Percentiles rank a stretch among this genome's conserved stretches.
phyloP scores from a whole-genome alignment of 2,329 filamentous ascomycete genomes.

The Talaromyces sp. region DNA sequence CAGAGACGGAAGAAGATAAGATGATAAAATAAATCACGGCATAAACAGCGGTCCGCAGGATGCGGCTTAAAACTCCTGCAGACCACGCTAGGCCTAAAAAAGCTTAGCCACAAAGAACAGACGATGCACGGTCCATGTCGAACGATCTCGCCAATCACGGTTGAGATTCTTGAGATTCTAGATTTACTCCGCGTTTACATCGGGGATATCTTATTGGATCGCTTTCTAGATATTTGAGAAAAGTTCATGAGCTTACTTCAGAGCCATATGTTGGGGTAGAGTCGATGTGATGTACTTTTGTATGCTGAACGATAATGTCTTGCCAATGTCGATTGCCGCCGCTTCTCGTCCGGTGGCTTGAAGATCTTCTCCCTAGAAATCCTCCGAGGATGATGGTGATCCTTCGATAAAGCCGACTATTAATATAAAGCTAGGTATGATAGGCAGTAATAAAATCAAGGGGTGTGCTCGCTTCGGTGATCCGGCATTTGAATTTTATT shows the following conservation, averaged over 20 bases:
- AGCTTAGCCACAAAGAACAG: constrained; percentile 23
- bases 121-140: constrained; percentile 13
- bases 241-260: not conserved
- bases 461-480: too few species aligned
- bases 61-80: constrained; percentile 39
- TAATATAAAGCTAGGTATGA: not conserved
- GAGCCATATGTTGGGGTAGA: not conserved
- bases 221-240: not conserved
- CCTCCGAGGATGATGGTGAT: not conserved
- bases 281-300: not conserved
- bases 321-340: not conserved
- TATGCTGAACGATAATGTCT: not conserved
- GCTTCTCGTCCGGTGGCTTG: not conserved
- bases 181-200: not conserved
- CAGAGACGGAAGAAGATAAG: not conserved
- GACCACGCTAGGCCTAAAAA: constrained; percentile 18
- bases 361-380: not conserved
- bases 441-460: not conserved
- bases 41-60: constrained; percentile 12
- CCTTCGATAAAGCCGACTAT: not conserved
- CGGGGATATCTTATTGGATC: not conserved
- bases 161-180: not conserved
- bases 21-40: not conserved
- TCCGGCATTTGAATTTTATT: not conserved
- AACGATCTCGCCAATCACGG: constrained; percentile 11